phyloP scores from a whole-genome alignment of 1,139 yeast genomes.

The Hyphopichia buzzinii region DNA sequence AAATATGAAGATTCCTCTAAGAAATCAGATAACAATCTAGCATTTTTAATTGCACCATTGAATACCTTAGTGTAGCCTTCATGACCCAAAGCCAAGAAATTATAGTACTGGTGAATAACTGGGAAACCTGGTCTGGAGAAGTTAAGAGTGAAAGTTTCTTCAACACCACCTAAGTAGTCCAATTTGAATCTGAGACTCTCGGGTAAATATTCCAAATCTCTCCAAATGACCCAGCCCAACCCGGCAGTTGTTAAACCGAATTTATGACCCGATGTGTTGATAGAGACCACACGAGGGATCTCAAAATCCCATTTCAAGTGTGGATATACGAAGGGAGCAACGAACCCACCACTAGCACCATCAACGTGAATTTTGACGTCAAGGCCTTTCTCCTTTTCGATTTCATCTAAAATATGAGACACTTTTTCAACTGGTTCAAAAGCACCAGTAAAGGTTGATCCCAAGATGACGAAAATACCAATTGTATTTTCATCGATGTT shows the following conservation, averaged over 20 bases:
- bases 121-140: conserved; percentile 94
- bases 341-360: conserved; percentile 89
- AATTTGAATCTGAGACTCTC: conserved; percentile 70
- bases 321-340: conserved; percentile 82
- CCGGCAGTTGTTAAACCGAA: conserved; percentile 91
- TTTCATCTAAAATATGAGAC: conserved; percentile 59
- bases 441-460: conserved; percentile 92
- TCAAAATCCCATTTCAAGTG: conserved; percentile 80
- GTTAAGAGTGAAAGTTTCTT: conserved; percentile 81
- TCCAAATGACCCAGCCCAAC: conserved; percentile 90
- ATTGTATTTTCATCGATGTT: conserved; percentile 86
- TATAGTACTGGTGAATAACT: conserved; percentile 83
- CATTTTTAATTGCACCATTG: conserved; percentile 61
- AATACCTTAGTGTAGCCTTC: conserved; percentile 69
- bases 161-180: conserved; percentile 85
- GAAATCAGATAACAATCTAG: conserved; percentile 64
- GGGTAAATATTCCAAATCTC: conserved; percentile 62
- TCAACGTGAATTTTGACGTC: conserved; percentile 85
- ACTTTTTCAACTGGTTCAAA: conserved; percentile 75
- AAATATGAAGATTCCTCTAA: conserved; percentile 66
- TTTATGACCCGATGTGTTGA: conserved; percentile 93
- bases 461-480: conserved; percentile 85
- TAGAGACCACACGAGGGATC: conserved; percentile 72
- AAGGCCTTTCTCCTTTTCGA: conserved; percentile 64
- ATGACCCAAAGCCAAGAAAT: conserved; percentile 66